phyloP scores from a whole-genome alignment of 176 grass and related monocot genomes.

The Oryza glaberrima region DNA sequence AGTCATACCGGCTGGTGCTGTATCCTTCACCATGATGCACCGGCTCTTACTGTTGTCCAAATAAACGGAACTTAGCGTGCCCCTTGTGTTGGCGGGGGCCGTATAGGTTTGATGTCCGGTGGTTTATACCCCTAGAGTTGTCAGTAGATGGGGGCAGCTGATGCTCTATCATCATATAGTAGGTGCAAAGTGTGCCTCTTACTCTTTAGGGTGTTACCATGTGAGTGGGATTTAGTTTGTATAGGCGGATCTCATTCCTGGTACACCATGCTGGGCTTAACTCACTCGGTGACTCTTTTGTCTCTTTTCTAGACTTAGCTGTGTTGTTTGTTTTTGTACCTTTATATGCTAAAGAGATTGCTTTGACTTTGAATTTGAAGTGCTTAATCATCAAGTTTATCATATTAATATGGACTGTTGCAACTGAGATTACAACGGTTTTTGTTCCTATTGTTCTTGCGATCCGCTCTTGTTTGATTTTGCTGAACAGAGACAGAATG shows the following conservation, averaged over 20 bases:
- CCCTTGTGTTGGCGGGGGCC: slow-evolving; percentile 18
- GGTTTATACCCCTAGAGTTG: slow-evolving; percentile 39
- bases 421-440: background rate
- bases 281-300: slow-evolving; percentile 14
- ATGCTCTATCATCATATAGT: slow-evolving; percentile 31
- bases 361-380: slow-evolving; percentile 10
- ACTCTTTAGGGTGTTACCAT: slow-evolving; percentile 9
- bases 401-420: background rate
- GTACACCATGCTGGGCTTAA: slow-evolving; percentile 11
- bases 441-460: background rate
- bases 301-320: slow-evolving; percentile 17
- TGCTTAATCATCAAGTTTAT: slow-evolving; percentile 21
- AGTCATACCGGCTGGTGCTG: slow-evolving; percentile 33
- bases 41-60: slow-evolving; percentile 41
- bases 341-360: slow-evolving; percentile 19
- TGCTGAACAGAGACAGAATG: too few species aligned
- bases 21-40: slow-evolving; percentile 38
- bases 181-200: slow-evolving; percentile 29
- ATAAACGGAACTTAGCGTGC: slow-evolving; percentile 36
- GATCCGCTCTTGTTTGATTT: too few species aligned
- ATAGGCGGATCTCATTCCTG: slow-evolving; percentile 51
- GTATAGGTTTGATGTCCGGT: slow-evolving; percentile 11
- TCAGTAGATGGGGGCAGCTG: slow-evolving; percentile 36
- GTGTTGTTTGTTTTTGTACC: slow-evolving; percentile 39
- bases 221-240: slow-evolving; percentile 54